phyloP scores from a whole-genome alignment of 2,329 filamentous ascomycete genomes.

The Mycosphaerella arachidis region DNA sequence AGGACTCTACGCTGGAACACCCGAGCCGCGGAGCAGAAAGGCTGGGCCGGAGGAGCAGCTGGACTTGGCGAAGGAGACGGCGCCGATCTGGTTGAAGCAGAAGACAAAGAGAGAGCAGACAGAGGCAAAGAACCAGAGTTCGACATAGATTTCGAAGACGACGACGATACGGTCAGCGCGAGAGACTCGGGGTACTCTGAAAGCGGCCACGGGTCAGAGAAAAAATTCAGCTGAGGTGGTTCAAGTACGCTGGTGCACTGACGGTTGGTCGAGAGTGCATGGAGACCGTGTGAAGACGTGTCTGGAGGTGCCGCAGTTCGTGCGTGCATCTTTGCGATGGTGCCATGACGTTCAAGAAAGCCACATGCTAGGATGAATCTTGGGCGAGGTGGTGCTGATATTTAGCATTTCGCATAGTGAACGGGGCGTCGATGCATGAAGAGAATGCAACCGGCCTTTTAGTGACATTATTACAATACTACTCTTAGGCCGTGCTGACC shows the following conservation, averaged over 20 bases:
- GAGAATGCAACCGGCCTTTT: not conserved
- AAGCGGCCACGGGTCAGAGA: slow-evolving; percentile 17
- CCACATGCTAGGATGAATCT: not conserved
- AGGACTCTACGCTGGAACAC: slow-evolving; percentile 94
- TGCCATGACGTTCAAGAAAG: not conserved
- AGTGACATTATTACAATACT: not conserved
- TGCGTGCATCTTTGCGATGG: not conserved
- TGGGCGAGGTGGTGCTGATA: not conserved
- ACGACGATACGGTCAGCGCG: slow-evolving; percentile 39
- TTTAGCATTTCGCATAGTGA: not conserved
- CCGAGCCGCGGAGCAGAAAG: slow-evolving; percentile 85
- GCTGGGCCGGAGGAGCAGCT: slow-evolving; percentile 63
- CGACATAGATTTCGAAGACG: slow-evolving; percentile 87
- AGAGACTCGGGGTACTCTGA: slow-evolving; percentile 30
- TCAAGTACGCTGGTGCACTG: not conserved
- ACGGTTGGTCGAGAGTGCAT: not conserved
- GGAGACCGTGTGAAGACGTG: not conserved
- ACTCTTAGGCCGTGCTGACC: not conserved
- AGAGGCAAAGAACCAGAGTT: slow-evolving; percentile 58
- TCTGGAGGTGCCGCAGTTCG: not conserved
- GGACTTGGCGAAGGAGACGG: slow-evolving; percentile 33
- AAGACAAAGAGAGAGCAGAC: slow-evolving; percentile 42
- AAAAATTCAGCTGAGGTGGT: slow-evolving; percentile 13
- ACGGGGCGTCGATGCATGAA: not conserved
- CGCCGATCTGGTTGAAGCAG: slow-evolving; percentile 21